A percentile compares a stretch with the other conserved stretches of the same genome.
These are phyloP conservation scores for Gastrolobium bilobum DNA, from an alignment of 306 rosid species.

Conservation along the genomic window DNA sequence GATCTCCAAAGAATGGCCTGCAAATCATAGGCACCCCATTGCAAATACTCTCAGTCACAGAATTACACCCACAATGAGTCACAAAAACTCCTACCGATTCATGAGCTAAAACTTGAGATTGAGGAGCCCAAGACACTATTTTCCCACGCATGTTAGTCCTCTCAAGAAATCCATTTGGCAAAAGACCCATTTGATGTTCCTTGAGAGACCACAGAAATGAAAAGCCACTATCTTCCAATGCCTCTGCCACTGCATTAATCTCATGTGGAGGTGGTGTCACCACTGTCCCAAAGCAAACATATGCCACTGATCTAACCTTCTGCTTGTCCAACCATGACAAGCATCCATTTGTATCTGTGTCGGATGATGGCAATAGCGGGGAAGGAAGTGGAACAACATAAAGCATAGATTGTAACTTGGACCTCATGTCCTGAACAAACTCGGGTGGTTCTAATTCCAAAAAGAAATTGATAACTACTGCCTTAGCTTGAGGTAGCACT, in stretches of 20 bases:
- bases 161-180: conserved; percentile 40
- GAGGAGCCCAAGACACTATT: conserved; percentile 54
- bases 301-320: conserved; percentile 31
- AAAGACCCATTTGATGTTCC: background rate
- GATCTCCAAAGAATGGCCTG: conserved; percentile 61
- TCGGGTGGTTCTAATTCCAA: too few species aligned
- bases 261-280: conserved; percentile 12
- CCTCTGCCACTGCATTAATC: conserved; percentile 45
- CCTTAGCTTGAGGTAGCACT: conserved; percentile 47
- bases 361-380: background rate
- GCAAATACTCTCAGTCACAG: conserved; percentile 49
- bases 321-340: conserved; percentile 34
- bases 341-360: conserved; percentile 23
- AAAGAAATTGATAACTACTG: conserved; percentile 35
- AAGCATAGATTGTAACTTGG: conserved; percentile 44
- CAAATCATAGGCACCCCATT: conserved; percentile 60
- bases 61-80: conserved; percentile 55
- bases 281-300: conserved; percentile 37
- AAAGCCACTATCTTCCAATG: conserved; percentile 39
- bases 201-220: conserved; percentile 42
- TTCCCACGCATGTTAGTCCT: conserved; percentile 37
- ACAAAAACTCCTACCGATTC: conserved; percentile 50
- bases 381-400: conserved; percentile 30
- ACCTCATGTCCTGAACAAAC: conserved; percentile 32
- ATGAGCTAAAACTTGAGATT: conserved; percentile 52